phyloP scores from a whole-genome alignment of 257 asterid genomes.

The Salvia splendens region DNA sequence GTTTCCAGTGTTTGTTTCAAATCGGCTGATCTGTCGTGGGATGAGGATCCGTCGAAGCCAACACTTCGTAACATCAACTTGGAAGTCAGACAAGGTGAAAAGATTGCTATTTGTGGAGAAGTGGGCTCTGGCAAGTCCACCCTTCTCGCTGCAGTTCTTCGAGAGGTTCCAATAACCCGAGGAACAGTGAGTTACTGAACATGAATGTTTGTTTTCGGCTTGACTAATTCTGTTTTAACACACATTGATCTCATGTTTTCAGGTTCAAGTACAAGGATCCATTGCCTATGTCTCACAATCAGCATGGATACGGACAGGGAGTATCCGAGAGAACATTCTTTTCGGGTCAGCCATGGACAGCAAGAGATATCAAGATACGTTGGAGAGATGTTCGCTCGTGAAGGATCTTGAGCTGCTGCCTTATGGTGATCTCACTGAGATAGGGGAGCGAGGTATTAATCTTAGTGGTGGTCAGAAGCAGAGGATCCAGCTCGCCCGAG shows the following conservation, averaged over 20 bases:
- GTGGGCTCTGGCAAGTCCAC: constrained; percentile 99
- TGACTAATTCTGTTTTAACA: neutral
- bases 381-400: constrained; percentile 72
- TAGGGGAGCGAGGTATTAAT: constrained; percentile 97
- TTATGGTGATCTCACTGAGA: constrained; percentile 86
- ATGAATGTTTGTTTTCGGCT: neutral
- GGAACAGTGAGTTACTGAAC: constrained; percentile 69
- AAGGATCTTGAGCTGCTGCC: constrained; percentile 91
- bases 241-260: constrained; percentile 14
- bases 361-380: constrained; percentile 66
- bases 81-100: constrained; percentile 62
- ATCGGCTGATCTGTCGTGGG: constrained; percentile 80
- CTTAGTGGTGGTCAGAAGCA: constrained; percentile 99
- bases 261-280: constrained; percentile 75
- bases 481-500: constrained; percentile 95
- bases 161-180: constrained; percentile 76
- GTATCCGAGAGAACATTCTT: constrained; percentile 76
- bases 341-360: constrained; percentile 70
- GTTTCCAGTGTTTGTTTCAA: constrained; percentile 42
- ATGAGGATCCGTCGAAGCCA: constrained; percentile 55
- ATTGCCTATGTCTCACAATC: constrained; percentile 93
- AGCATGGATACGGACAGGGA: constrained; percentile 99
- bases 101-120: constrained; percentile 95
- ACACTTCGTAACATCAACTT: constrained; percentile 53
- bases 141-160: constrained; percentile 78